A percentile compares a stretch with the other conserved stretches of the same genome.
Evolutionary conservation across 768 basidiomycete genomes (phyloP).

Genomic region (Macrolepiota albuminosa): DNA sequence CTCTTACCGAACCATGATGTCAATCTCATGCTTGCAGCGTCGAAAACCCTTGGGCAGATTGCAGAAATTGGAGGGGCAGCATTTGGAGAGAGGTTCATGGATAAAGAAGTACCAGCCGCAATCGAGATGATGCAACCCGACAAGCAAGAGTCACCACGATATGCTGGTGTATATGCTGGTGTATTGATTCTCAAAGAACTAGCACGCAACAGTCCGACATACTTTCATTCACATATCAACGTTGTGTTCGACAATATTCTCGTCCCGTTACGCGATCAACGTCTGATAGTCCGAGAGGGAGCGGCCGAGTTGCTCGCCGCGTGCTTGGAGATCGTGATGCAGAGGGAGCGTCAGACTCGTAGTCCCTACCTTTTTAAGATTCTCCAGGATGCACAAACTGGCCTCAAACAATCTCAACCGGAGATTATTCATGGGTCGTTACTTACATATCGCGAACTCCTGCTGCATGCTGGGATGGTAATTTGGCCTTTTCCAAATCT

Average conservation of each 20-base stretch:
- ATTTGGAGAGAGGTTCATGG: constrained; percentile 87
- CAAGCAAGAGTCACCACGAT: constrained; percentile 79
- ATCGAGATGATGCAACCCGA: constrained; percentile 78
- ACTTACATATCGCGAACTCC: constrained; percentile 84
- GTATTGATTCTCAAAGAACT: constrained; percentile 93
- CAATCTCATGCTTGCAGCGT: constrained; percentile 90
- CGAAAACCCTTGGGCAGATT: constrained; percentile 88
- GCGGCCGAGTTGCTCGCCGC: constrained; percentile 92
- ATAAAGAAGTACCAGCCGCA: constrained; percentile 81
- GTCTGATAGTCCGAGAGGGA: constrained; percentile 87
- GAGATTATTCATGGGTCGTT: constrained; percentile 93
- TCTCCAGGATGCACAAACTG: constrained; percentile 82
- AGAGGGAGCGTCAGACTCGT: constrained; percentile 62
- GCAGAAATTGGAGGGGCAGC: constrained; percentile 77
- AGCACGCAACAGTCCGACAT: constrained; percentile 79
- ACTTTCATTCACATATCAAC: constrained; percentile 85
- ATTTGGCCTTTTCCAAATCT: constrained; percentile 21
- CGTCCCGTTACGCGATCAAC: constrained; percentile 81
- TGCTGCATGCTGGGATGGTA: constrained; percentile 94
- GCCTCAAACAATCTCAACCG: constrained; percentile 73
- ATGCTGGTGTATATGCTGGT: constrained; percentile 92
- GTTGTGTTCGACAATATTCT: constrained; percentile 92
- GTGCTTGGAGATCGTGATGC: constrained; percentile 82
- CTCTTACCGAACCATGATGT: constrained; percentile 89
- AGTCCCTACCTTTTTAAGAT: constrained; percentile 73